Evolutionary conservation across 2,329 filamentous ascomycete genomes (phyloP).

Genomic region (Penicillium olsonii): DNA sequence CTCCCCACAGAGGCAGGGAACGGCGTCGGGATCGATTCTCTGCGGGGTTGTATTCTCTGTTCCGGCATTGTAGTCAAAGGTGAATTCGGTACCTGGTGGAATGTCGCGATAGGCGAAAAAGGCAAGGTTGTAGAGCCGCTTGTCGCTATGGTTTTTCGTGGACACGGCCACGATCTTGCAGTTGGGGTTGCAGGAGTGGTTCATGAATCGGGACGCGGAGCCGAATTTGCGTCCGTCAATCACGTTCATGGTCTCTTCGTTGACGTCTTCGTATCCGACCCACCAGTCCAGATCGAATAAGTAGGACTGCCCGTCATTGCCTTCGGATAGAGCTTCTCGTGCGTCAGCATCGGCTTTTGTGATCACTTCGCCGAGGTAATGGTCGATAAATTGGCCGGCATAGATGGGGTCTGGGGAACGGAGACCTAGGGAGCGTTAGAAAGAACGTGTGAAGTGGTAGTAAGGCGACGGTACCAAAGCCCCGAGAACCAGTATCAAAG

Average conservation of each 20-base stretch:
- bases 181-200: conserved; percentile 52
- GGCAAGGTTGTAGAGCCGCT: conserved; percentile 47
- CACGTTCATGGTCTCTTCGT: conserved; percentile 34
- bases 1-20: conserved; percentile 48
- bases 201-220: conserved; percentile 48
- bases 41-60: conserved; percentile 20
- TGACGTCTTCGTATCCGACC: conserved; percentile 22
- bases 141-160: conserved; percentile 39
- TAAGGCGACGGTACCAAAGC: conserved; percentile 37
- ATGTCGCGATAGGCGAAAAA: conserved; percentile 50
- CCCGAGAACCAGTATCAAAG: conserved; percentile 44
- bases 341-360: conserved; percentile 37
- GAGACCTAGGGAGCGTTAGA: conserved; percentile 33
- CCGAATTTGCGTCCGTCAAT: conserved; percentile 48
- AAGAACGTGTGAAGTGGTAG: background rate
- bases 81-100: conserved; percentile 44
- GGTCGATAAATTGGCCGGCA: conserved; percentile 48
- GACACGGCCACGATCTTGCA: conserved; percentile 48
- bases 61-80: conserved; percentile 50
- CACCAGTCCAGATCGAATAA: conserved; percentile 47
- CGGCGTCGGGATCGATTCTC: conserved; percentile 38
- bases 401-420: conserved; percentile 40
- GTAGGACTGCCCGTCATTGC: conserved; percentile 35
- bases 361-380: conserved; percentile 49
- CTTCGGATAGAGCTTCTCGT: conserved; percentile 37